These are phyloP conservation scores for Suillus alpinus DNA, from an alignment of 768 basidiomycete species.

Conservation along the genomic window DNA sequence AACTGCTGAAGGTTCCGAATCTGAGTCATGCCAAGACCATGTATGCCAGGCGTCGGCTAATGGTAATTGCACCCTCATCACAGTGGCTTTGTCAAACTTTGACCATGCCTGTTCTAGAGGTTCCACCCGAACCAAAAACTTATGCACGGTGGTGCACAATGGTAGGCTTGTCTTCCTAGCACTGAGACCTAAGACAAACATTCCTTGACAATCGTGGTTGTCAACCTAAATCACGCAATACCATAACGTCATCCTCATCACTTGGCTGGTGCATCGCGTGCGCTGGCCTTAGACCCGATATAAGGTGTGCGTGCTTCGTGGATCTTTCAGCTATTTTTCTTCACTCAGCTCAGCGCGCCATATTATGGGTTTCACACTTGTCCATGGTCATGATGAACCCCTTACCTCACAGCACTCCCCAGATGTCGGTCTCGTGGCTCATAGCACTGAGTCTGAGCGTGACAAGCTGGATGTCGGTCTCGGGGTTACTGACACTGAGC, in stretches of 20 bases:
- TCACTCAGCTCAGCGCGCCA: neutral
- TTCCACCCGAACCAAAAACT: neutral
- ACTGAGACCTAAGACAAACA: neutral
- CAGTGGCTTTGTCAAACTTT: neutral
- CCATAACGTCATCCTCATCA: conserved; percentile 16
- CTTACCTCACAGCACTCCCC: neutral
- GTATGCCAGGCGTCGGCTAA: neutral
- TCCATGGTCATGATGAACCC: neutral
- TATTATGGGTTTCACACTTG: neutral
- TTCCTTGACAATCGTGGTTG: conserved; percentile 6
- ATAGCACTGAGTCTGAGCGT: neutral
- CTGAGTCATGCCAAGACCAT: neutral
- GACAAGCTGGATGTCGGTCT: neutral
- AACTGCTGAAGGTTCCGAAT: neutral
- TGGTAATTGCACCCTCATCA: neutral
- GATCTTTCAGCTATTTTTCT: neutral
- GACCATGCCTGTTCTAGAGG: neutral
- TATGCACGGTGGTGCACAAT: neutral
- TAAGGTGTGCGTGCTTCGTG: neutral
- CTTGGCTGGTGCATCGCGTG: neutral
- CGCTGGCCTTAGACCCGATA: neutral
- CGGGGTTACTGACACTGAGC: conserved; percentile 9
- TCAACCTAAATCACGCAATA: conserved; percentile 33
- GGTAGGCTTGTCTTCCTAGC: neutral
- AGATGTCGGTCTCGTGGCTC: neutral